phyloP scores from a whole-genome alignment of 306 rosid species.

The Echinosophora koreensis region DNA sequence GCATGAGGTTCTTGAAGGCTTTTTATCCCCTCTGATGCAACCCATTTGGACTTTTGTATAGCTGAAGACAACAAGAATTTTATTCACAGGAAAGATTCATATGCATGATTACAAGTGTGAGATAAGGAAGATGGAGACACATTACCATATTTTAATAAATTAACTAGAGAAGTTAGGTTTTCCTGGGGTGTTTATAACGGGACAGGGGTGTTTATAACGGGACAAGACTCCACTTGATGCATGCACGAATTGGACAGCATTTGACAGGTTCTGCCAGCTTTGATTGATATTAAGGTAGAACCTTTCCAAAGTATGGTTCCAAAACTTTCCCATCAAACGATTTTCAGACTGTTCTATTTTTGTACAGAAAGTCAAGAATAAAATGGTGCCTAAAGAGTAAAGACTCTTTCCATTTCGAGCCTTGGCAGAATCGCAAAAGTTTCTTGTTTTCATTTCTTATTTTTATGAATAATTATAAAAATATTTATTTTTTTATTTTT shows the following conservation, averaged over 20 bases:
- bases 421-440: not conserved
- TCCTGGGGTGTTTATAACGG: too few species aligned
- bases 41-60: conserved; percentile 65
- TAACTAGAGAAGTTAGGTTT: conserved; percentile 27
- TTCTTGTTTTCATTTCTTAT: not conserved
- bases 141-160: conserved; percentile 36
- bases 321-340: conserved; percentile 45
- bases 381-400: conserved; percentile 32
- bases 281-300: conserved; percentile 42
- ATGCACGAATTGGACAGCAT: conserved; percentile 47
- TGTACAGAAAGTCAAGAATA: conserved; percentile 42
- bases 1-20: conserved; percentile 8
- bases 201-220: conserved; percentile 15
- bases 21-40: conserved; percentile 44
- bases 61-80: conserved; percentile 63
- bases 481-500: too few species aligned
- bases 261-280: conserved; percentile 29
- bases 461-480: too few species aligned
- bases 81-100: conserved; percentile 53
- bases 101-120: conserved; percentile 61
- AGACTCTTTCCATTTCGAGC: conserved; percentile 22
- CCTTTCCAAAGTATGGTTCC: conserved; percentile 34
- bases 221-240: conserved; percentile 48
- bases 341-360: conserved; percentile 1
- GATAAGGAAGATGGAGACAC: conserved; percentile 58